Base-by-base conservation (phyloP, 1,284 basidiomycete species). In the Fomitopsis schrenkii region DNA sequence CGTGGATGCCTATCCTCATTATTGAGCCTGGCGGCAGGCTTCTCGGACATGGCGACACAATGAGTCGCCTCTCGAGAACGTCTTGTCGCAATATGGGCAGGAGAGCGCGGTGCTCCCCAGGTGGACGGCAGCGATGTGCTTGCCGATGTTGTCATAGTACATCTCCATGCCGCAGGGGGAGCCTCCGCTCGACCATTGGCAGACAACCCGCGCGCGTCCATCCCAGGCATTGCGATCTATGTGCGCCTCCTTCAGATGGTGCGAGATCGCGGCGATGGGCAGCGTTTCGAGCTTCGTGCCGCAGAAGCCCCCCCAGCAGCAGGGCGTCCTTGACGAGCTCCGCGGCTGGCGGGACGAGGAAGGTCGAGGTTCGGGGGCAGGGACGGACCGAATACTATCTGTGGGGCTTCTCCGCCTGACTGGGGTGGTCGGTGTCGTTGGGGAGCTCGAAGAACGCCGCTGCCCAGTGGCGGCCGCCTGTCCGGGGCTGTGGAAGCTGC, bases 11-110 rank as follows among this genome's bases (percentile, higher is more conserved):
- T 50, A 33, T 33, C 30, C 28, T 28, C 26, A 33, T 14, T 22
- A 36, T 19, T 28, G 17, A 3, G 52, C 52, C 8, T 36, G 36
- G 52, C 52, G 52, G 22, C 52, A 54, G 28, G 52, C 52, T 19
- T 54, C 52, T 40, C 52, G 33, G 52, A 54, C 52, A 54, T 54
- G 52, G 15, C 52, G 52, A 40, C 52, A 54, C n/a, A 54, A 40
- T 2, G 52, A 54, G 52, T 54, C 52, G 52, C 52, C 52, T 40
- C 52, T 54, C 17, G 52, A 54, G 36, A 54, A 54, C 7, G 33
- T 38, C 52, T 54, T 54, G 22, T 54, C 52, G 52, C 52, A 54
- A 26, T 54, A 54, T 22, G 52, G 52, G 19, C 52, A 54, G 33
- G 52, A 7, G 17, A 54, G 52, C 36, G 52, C 52, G 35, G 52